These are phyloP conservation scores for Mucor circinelloides DNA, from an alignment of 371 early-diverging fungal genomes.

Conservation along the genomic window DNA sequence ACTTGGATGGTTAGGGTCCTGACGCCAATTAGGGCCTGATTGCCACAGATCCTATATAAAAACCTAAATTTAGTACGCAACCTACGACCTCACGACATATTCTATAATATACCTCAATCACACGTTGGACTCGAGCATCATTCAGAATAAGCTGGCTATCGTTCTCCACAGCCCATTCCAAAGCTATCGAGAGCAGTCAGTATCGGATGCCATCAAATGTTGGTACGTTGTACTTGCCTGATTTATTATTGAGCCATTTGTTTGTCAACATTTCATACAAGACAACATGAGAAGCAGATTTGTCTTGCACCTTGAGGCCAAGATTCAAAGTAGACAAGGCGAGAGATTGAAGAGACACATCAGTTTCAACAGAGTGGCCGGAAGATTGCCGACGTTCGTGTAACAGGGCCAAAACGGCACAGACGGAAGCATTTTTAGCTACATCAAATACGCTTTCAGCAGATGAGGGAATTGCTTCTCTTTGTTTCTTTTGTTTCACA, in stretches of 20 bases:
- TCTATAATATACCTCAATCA: slow-evolving; percentile 31
- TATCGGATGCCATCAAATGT: not conserved
- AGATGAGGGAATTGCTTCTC: slow-evolving; percentile 21
- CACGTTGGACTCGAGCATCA: slow-evolving; percentile 32
- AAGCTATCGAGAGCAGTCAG: slow-evolving; percentile 15
- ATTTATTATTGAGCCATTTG: slow-evolving; percentile 37
- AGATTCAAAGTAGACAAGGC: slow-evolving; percentile 36
- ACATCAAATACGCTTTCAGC: slow-evolving; percentile 40
- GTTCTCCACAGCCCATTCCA: slow-evolving; percentile 43
- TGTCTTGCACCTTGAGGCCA: slow-evolving; percentile 30
- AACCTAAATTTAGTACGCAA: not conserved
- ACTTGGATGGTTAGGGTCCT: slow-evolving; percentile 34
- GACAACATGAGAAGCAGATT: slow-evolving; percentile 21
- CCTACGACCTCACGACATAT: not conserved
- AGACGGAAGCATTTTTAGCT: slow-evolving; percentile 44
- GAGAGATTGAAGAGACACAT: slow-evolving; percentile 29
- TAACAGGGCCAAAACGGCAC: slow-evolving; percentile 43
- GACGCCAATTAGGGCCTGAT: slow-evolving; percentile 32
- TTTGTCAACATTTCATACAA: slow-evolving; percentile 32
- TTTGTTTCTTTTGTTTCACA: not conserved
- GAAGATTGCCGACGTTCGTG: slow-evolving; percentile 28
- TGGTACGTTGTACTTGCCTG: slow-evolving; percentile 19
- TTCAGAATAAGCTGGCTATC: slow-evolving; percentile 38
- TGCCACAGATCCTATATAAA: slow-evolving; percentile 30
- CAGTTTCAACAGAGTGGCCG: slow-evolving; percentile 22